Base-by-base conservation (phyloP, 2,329 filamentous ascomycete genomes). In the Didymella keratinophila region DNA sequence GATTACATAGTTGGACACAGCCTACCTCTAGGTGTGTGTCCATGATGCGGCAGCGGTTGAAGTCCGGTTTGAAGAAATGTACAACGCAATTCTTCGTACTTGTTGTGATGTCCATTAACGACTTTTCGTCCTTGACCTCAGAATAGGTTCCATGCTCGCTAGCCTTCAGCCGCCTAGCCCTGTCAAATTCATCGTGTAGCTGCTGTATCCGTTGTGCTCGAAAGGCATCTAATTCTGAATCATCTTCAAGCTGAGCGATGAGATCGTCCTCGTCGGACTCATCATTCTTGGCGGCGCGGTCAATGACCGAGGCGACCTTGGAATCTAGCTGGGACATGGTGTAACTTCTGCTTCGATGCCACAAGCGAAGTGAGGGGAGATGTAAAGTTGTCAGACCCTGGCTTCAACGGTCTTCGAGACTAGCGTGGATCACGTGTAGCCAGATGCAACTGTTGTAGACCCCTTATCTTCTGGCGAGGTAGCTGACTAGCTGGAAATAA, bases 31-130 rank as follows among this genome's bases (percentile, higher is more conserved):
- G 78, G 71, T 86, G 84, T 47, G 78, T 78, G 69, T 88, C 86
- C 86, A 89, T 89, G 53, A 86, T 82, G 11, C 78, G 76, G 73
- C 86, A 89, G 53, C 86, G 82, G 20, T 82, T 80, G 73, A 89
- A 89, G 68, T 88, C 86, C 2, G 85, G 81, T 68, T 88, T 87
- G 71, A 83, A 86, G 72, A 89, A 89, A 70, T 89, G 86, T 23
- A 88, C 83, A 1, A 88, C 79, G 65, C 83, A 87, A 25, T 82
- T 76, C 59, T 84, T 81, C 12, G 82, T 82, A 46, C 81, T 79
- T 8, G 86, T 88, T 9, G 86, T 87, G 62, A 87, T 84, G 62
- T 85, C 81, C 71, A 89, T 81, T 41, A 88, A 73, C 12, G 79
- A 72, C 70, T 87, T 85, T 70, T 89, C 86, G 60, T 81, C 81